These are phyloP conservation scores for Staphylotrichum tortipilum DNA, from an alignment of 495 filamentous ascomycete species.

Conservation along the genomic window DNA sequence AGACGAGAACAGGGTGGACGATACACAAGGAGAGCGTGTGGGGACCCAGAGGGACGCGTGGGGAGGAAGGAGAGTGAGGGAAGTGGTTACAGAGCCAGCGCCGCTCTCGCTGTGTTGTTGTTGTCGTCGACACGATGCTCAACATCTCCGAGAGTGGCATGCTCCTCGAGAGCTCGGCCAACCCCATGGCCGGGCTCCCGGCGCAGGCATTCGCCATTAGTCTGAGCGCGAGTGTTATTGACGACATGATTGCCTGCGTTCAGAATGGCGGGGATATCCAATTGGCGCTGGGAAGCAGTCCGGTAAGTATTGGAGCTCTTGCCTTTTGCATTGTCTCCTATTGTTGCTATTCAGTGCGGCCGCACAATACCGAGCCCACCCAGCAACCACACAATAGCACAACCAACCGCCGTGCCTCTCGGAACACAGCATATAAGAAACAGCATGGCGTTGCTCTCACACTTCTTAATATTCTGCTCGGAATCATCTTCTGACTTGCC, in stretches of 20 bases:
- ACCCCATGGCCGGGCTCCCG: constrained; percentile 27
- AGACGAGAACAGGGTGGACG: not conserved
- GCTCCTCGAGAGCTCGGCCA: constrained; percentile 35
- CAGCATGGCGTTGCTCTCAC: not conserved
- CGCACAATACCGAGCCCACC: constrained; percentile 12
- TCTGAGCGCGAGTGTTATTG: constrained; percentile 55
- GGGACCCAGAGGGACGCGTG: not conserved
- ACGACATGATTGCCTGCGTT: constrained; percentile 61
- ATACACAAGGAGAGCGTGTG: not conserved
- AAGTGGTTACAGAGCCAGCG: not conserved
- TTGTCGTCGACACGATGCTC: constrained; percentile 32
- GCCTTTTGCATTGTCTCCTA: not conserved
- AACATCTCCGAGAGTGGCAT: constrained; percentile 36
- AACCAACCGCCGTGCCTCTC: no score
- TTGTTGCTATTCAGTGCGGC: constrained; percentile 1
- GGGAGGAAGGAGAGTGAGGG: constrained; percentile 17
- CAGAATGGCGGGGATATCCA: constrained; percentile 52
- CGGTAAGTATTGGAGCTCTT: constrained; percentile 39
- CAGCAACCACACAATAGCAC: no score
- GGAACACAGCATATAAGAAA: no score
- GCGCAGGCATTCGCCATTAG: constrained; percentile 53
- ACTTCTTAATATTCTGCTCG: no score
- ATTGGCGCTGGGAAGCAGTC: constrained; percentile 47
- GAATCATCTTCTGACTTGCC: constrained; percentile 7
- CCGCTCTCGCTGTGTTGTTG: not conserved